Evolutionary conservation across 2,329 filamentous ascomycete species (phyloP), one percentile per base, ranked within the genome.

Genomic region (Plenodomus biglobosus): DNA sequence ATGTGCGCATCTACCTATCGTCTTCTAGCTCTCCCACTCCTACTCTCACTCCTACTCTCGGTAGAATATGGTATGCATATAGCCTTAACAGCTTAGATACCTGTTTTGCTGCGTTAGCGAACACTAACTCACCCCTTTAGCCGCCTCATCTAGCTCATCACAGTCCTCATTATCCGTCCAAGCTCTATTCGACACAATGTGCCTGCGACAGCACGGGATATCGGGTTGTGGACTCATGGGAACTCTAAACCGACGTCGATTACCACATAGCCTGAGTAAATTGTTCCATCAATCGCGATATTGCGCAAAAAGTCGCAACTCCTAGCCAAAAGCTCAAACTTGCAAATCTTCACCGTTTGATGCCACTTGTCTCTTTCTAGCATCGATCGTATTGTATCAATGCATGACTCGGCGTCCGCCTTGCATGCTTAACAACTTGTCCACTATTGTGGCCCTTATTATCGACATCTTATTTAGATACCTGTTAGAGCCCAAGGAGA

Each of bases 201-300:
- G 44, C 43, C 41, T 41, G 47, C 49, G 46, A 36, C 47, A 47
- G 39, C 50, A 46, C 38, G 44, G 41, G 45, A 40, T 46, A 47
- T 46, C 30, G 39, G 44, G 48, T 42, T 35, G 50, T 56, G 55
- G 50, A 50, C 34, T 46, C 42, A 20, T 48, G 44, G 52, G 50
- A 56, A 56, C 55, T 56, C 53, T 56, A 58, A 58, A 58, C 46
- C 46, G 47, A 58, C 53, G 53, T 50, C 55, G 46, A 32, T 37
- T 27, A 53, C 27, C 8, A 8, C 15, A 3, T 11, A 32, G 27
- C 27, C 15, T 32, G 20, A 27, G 20, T 11, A 16, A n/a, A 30
- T 32, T 32, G 8, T 11, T 32, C 10, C 6, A 32, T 11, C 27
- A 11, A 32, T 32, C 27, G 15, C 27, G 27, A 32, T 7, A 32